Conservation (phyloP, 805 yeast species). For the Saccharomycopsis vini region DNA sequence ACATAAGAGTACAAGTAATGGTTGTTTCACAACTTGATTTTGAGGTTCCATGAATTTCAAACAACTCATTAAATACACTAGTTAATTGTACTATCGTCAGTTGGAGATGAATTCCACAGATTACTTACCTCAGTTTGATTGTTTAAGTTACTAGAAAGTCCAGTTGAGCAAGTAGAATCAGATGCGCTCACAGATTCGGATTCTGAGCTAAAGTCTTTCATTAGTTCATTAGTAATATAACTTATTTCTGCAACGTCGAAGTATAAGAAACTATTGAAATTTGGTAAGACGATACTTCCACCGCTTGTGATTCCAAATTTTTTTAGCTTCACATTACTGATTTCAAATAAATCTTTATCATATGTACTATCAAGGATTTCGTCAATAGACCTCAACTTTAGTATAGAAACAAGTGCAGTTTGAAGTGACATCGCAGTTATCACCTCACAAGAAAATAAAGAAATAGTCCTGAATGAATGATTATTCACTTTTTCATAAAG, state of each 20-base stretch:
- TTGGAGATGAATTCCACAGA: too few species aligned
- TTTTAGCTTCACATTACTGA: slow-evolving; percentile 12
- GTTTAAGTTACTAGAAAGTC: too few species aligned
- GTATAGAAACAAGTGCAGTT: neutral
- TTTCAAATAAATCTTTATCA: slow-evolving; percentile 6
- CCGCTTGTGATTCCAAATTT: slow-evolving; percentile 13
- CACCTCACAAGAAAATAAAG: slow-evolving; percentile 11
- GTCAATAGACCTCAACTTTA: slow-evolving; percentile 9
- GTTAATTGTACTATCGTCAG: too few species aligned
- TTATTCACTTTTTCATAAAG: slow-evolving; percentile 11
- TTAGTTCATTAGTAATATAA: slow-evolving; percentile 11
- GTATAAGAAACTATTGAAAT: slow-evolving; percentile 17
- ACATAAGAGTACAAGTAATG: too few species aligned
- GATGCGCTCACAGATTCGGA: too few species aligned
- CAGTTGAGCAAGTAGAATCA: too few species aligned
- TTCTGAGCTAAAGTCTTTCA: slow-evolving; percentile 10
- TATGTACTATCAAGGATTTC: slow-evolving; percentile 11
- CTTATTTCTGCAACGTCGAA: slow-evolving; percentile 11
- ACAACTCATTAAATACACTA: too few species aligned
- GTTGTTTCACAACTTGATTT: too few species aligned
- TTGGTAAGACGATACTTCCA: slow-evolving; percentile 12
- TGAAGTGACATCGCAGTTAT: slow-evolving; percentile 7
- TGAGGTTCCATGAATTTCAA: too few species aligned
- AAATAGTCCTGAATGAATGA: slow-evolving; percentile 1
- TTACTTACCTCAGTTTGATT: too few species aligned